A percentile compares a stretch with the other conserved stretches of the same genome.
These are phyloP conservation scores for Globisporangium uncinulatum DNA, from an alignment of 352 stramenopile species.

Conservation along the genomic window DNA sequence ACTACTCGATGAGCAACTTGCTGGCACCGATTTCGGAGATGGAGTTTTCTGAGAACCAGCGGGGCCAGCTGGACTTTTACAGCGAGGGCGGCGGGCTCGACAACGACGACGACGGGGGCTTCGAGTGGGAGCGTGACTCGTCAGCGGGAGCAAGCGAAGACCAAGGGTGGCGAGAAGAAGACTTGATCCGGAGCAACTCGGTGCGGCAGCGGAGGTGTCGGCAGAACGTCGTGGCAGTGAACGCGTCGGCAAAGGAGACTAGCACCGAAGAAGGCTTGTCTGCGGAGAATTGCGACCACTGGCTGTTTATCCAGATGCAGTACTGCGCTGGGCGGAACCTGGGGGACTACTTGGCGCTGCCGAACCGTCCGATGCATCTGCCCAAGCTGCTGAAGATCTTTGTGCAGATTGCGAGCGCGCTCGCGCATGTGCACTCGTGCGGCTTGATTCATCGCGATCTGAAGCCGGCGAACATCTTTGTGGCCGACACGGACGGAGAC, in stretches of 20 bases:
- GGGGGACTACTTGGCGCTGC: conserved; percentile 74
- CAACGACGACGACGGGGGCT: conserved; percentile 56
- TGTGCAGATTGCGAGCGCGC: conserved; percentile 84
- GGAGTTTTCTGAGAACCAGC: conserved; percentile 55
- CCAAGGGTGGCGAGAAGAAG: conserved; percentile 58
- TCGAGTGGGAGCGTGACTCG: conserved; percentile 71
- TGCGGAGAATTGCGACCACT: conserved; percentile 70
- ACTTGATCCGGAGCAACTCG: conserved; percentile 27
- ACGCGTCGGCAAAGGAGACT: conserved; percentile 10
- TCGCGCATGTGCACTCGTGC: conserved; percentile 88
- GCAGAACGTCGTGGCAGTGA: conserved; percentile 10
- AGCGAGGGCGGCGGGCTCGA: conserved; percentile 35
- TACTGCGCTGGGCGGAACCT: conserved; percentile 86
- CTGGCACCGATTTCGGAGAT: conserved; percentile 62
- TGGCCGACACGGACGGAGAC: conserved; percentile 76
- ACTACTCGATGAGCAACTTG: conserved; percentile 75
- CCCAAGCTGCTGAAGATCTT: conserved; percentile 83
- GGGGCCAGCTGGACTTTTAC: conserved; percentile 35
- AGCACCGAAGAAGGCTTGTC: conserved; percentile 38
- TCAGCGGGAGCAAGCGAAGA: conserved; percentile 28
- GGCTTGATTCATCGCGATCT: conserved; percentile 90
- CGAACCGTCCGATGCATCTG: conserved; percentile 65
- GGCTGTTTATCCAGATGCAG: conserved; percentile 92
- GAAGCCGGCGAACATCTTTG: conserved; percentile 91
- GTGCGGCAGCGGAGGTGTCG: neutral